Evolutionary conservation across 2,329 filamentous ascomycete species (phyloP), one percentile per base, ranked within the genome.

Genomic region (Penicillium concentricum): DNA sequence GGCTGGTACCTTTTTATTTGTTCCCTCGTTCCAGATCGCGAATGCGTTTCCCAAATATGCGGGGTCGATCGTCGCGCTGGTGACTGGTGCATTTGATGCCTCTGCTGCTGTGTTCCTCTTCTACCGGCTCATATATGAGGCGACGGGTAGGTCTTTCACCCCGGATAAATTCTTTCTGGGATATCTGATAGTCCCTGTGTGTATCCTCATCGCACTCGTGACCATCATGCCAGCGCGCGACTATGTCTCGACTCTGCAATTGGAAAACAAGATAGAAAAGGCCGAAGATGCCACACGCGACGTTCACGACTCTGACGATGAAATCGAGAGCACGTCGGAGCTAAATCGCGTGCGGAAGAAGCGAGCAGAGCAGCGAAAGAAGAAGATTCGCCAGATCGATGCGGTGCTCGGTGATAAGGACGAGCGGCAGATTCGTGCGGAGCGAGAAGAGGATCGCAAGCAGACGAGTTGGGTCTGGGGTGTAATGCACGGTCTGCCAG

Each of bases 81-180:
- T 94, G 37, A 93, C 90, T 0, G 90, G 90, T 13, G 89, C 89
- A 5, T 94, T 93, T 69, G 90, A 94, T 72, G 88, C 90, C 0
- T 92, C 89, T 0, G 90, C 88, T 57, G 89, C 89, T 10, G 77
- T 93, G 3, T 93, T 92, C 64, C 81, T 93, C 7, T 75, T 89
- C 50, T 93, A 92, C 74, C 84, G 88, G 28, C 72, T 92, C 43
- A 74, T 87, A n/a, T 93, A 89, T 70, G 81, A 89, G 67, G 78
- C 78, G 41, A 84, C 81, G 1, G 41, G 60, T 9, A 47, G 62
- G 10, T 52, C 41, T 0, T 71, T 77, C 49, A 67, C 64, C 0
- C 83, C 87, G 22, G 79, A 83, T 47, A 78, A 81, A 39, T 92
- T 93, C 77, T 93, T 93, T 72, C 74, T 90, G 2, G 72, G 71